A percentile compares a stretch with the other conserved stretches of the same genome.
phyloP scores from a whole-genome alignment of 371 early-diverging fungal species.

The Lichtheimia hyalospora region DNA sequence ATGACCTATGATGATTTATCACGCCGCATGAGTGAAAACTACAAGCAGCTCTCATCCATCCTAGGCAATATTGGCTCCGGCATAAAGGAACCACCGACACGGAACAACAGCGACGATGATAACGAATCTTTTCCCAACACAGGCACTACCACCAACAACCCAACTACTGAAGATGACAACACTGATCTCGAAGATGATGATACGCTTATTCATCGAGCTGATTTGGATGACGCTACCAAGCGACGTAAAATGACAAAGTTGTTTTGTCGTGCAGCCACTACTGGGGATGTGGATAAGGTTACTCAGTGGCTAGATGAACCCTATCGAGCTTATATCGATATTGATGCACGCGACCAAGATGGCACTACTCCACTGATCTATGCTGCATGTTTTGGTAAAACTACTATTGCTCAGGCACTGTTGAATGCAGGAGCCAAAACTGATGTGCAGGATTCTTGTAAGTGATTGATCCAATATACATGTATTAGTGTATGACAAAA shows the following conservation, averaged over 20 bases:
- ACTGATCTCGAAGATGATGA: constrained; percentile 9
- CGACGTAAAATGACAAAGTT: constrained; percentile 47
- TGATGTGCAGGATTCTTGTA: constrained; percentile 73
- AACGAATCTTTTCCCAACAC: neutral
- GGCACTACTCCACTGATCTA: constrained; percentile 86
- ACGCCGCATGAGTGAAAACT: constrained; percentile 40
- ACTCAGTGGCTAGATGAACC: constrained; percentile 58
- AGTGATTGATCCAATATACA: constrained; percentile 3
- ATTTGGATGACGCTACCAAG: constrained; percentile 44
- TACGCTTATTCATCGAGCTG: constrained; percentile 7
- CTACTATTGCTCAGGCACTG: constrained; percentile 64
- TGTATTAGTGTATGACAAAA: constrained; percentile 2
- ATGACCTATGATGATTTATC: constrained; percentile 51
- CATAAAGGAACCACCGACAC: constrained; percentile 15
- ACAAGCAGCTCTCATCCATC: constrained; percentile 40
- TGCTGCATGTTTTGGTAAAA: constrained; percentile 88
- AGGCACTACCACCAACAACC: neutral
- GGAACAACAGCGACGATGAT: constrained; percentile 9
- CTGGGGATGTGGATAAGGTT: constrained; percentile 92
- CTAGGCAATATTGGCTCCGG: constrained; percentile 19
- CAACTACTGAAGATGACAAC: constrained; percentile 8
- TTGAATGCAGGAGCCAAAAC: constrained; percentile 76
- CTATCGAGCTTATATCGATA: constrained; percentile 56
- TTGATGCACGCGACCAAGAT: constrained; percentile 81
- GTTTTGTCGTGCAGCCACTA: constrained; percentile 67